These are phyloP conservation scores for Citrus sp. DNA, from an alignment of 345 rosid species.

Conservation along the genomic window DNA sequence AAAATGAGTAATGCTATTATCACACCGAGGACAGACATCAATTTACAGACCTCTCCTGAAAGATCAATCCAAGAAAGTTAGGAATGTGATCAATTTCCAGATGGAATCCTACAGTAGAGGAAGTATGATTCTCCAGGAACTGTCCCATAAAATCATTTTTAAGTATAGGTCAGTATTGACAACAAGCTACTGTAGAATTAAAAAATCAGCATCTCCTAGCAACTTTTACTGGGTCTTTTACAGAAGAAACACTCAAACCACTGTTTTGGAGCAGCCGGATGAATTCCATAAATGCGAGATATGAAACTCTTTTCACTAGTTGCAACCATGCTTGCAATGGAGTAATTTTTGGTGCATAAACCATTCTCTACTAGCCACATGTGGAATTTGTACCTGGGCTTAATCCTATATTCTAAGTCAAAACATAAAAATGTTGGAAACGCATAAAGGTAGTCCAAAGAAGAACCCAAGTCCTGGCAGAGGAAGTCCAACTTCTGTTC, in stretches of 20 bases:
- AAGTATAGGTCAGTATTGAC: not conserved
- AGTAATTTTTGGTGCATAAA: slow-evolving; percentile 35
- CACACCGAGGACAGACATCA: not conserved
- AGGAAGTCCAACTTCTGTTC: slow-evolving; percentile 49
- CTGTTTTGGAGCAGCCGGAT: slow-evolving; percentile 60
- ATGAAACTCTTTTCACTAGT: slow-evolving; percentile 57
- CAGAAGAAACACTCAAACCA: slow-evolving; percentile 46
- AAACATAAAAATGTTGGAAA: slow-evolving; percentile 62
- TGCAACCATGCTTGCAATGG: slow-evolving; percentile 64
- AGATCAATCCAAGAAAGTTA: not conserved
- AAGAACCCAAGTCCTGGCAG: slow-evolving; percentile 36
- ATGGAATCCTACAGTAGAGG: not conserved
- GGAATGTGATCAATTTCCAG: not conserved
- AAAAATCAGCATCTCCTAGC: not conserved
- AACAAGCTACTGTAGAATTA: not conserved
- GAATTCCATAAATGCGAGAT: slow-evolving; percentile 49
- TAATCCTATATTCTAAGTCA: slow-evolving; percentile 62
- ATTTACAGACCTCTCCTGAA: not conserved
- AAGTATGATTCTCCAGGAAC: not conserved
- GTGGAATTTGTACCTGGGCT: slow-evolving; percentile 51
- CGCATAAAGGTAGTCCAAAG: slow-evolving; percentile 39
- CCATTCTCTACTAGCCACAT: slow-evolving; percentile 54
- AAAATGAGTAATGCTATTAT: not conserved
- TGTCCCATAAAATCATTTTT: not conserved
- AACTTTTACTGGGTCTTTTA: slow-evolving; percentile 19